Conservation (phyloP, 768 basidiomycete species). For the Boletus coccyginus region DNA sequence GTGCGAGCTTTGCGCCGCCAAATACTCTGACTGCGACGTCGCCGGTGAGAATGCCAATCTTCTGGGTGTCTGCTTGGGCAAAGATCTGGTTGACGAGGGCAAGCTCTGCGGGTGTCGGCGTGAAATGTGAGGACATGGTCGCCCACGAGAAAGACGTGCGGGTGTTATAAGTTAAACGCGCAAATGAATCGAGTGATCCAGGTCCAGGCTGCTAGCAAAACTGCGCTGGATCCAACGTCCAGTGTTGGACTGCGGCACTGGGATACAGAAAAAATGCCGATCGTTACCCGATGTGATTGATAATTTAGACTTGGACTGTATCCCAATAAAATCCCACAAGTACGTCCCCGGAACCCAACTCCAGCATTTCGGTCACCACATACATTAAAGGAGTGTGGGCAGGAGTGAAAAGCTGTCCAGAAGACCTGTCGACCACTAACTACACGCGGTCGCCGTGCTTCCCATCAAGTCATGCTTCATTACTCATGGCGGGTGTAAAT, state of each 20-base stretch:
- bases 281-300: not conserved
- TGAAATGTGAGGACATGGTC: conserved; percentile 42
- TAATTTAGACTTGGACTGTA: not conserved
- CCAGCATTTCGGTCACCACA: not conserved
- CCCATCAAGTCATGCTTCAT: conserved; percentile 1
- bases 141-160: not conserved
- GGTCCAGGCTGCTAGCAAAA: not conserved
- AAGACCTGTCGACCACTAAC: conserved; percentile 3
- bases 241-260: conserved; percentile 1
- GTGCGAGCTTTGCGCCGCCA: conserved; percentile 75
- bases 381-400: conserved; percentile 11
- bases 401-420: conserved; percentile 8
- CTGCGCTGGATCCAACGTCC: conserved; percentile 15
- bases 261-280: not conserved
- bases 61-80: conserved; percentile 67
- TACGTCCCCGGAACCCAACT: no score
- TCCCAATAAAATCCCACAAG: not conserved
- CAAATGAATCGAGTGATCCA: not conserved
- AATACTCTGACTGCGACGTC: conserved; percentile 89
- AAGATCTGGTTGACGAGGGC: conserved; percentile 75
- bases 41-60: conserved; percentile 82
- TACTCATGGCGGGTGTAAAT: not conserved
- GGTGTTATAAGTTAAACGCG: conserved; percentile 22
- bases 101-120: conserved; percentile 46
- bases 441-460: conserved; percentile 7